A percentile compares a stretch with the other conserved stretches of the same genome.
phyloP scores from a whole-genome alignment of 148 eudicot genomes.

The Silene latifolia region DNA sequence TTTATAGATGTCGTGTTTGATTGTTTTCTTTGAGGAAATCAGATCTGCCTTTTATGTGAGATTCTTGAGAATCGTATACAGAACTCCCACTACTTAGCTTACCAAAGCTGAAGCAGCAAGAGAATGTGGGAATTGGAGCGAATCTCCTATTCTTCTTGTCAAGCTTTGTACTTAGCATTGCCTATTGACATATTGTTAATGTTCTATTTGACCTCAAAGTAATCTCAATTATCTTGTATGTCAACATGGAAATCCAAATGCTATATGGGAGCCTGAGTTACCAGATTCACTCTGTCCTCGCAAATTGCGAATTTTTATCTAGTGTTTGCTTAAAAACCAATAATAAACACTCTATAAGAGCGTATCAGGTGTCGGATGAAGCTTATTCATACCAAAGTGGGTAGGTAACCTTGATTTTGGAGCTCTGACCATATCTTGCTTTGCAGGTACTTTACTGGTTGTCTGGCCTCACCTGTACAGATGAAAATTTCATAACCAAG shows the following conservation, averaged over 20 bases:
- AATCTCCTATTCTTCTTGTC: neutral
- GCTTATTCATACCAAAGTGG: too few species aligned
- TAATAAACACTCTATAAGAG: too few species aligned
- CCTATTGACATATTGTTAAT: neutral
- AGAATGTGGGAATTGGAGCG: neutral
- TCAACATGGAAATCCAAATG: neutral
- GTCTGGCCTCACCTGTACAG: constrained; percentile 89
- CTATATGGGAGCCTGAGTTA: too few species aligned
- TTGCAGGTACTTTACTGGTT: constrained; percentile 91
- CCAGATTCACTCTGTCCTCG: too few species aligned
- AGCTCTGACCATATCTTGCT: constrained; percentile 13
- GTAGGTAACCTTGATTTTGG: too few species aligned
- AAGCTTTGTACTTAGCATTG: neutral
- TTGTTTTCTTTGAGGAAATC: too few species aligned
- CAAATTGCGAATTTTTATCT: too few species aligned
- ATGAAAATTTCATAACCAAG: constrained; percentile 86
- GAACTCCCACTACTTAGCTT: too few species aligned
- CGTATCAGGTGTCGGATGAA: too few species aligned
- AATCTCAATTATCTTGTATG: neutral
- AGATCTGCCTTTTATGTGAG: neutral
- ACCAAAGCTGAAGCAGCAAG: too few species aligned
- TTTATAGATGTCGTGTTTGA: too few species aligned
- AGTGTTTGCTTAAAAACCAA: too few species aligned
- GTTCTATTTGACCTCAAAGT: neutral
- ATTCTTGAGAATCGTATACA: neutral